Base-by-base conservation (phyloP, 352 stramenopile species). In the Phytophthora hybrid region DNA sequence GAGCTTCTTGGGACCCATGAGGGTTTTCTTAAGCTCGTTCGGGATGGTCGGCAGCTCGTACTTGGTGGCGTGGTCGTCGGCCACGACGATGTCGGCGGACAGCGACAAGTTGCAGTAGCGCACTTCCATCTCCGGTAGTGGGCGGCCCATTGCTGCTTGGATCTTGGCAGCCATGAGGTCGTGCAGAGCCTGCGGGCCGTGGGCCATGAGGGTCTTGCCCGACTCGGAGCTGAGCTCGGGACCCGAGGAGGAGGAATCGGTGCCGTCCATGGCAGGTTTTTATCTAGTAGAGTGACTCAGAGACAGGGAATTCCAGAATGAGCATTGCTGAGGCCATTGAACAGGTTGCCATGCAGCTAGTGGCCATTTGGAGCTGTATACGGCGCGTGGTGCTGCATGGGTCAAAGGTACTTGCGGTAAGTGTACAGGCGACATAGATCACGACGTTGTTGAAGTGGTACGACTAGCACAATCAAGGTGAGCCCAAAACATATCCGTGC, bases 11-110 rank as follows among this genome's bases (percentile, higher is more conserved):
- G 64, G 64, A 0, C 64, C 59, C 47, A 75, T 66, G 14, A 79
- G 55, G 2, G 53, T 54, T 32, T 76, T 78, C 71, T 81, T 81
- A 52, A 83, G 59, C 51, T 79, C 65, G 34, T 69, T 69, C 5
- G 62, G 62, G 62, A 69, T 61, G 1, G 62, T 69, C 5, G 62
- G 62, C 9, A 69, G 51, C n/a, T 69, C 62, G 62, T 69, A 69
- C 51, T 61, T 69, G 13, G 62, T 69, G 10, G 62, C 62, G n/a
- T 69, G 62, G 51, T 69, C 62, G 37, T 69, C 62, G 10, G 62
- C 62, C 23, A 69, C 62, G 19, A 69, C 52, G 18, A 69, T 69
- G 52, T 69, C 62, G 23, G 62, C 62, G 21, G 62, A 69, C n/a
- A 69, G 26, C 8, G 62, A 69, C 26, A 69, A 9, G 49, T 68